Percentiles rank a stretch among this genome's conserved stretches.
phyloP scores from a whole-genome alignment of 768 basidiomycete species.

The Macrocybe gigantea region DNA sequence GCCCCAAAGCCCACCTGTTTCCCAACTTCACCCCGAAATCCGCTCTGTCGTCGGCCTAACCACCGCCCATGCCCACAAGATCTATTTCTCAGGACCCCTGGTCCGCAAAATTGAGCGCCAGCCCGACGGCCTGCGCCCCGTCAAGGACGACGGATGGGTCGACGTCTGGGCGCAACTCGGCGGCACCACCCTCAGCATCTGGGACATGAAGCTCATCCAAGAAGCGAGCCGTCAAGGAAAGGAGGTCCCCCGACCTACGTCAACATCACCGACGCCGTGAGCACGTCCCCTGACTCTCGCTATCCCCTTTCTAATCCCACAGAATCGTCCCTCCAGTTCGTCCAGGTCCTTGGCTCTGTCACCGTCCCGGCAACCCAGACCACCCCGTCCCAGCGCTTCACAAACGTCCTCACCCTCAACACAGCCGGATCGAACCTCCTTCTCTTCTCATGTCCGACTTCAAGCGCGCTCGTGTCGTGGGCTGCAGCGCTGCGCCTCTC shows the following conservation, averaged over 20 bases:
- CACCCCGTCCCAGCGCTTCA: constrained; percentile 50
- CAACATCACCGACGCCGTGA: constrained; percentile 83
- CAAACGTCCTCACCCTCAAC: constrained; percentile 85
- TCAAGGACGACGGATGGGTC: constrained; percentile 74
- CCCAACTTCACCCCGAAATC: constrained; percentile 68
- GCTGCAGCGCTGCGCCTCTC: constrained; percentile 84
- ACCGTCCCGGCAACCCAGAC: constrained; percentile 51
- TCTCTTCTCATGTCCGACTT: constrained; percentile 79
- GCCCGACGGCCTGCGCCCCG: constrained; percentile 63
- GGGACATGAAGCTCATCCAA: constrained; percentile 88
- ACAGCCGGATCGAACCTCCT: constrained; percentile 90
- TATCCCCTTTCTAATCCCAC: constrained; percentile 5
- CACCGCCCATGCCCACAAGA: constrained; percentile 73
- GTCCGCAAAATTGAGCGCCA: constrained; percentile 73
- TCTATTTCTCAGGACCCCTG: constrained; percentile 84
- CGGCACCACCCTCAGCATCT: constrained; percentile 83
- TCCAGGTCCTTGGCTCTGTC: constrained; percentile 72
- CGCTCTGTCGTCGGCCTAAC: constrained; percentile 73
- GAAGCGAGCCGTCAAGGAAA: constrained; percentile 74
- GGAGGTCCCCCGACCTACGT: constrained; percentile 86
- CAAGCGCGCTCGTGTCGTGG: constrained; percentile 76
- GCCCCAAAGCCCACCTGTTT: constrained; percentile 25
- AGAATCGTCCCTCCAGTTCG: constrained; percentile 43
- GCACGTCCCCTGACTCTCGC: constrained; percentile 22
- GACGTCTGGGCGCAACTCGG: constrained; percentile 89